Base-by-base conservation (phyloP, 1,139 yeast species). In the Magnusiomyces paraingens region DNA sequence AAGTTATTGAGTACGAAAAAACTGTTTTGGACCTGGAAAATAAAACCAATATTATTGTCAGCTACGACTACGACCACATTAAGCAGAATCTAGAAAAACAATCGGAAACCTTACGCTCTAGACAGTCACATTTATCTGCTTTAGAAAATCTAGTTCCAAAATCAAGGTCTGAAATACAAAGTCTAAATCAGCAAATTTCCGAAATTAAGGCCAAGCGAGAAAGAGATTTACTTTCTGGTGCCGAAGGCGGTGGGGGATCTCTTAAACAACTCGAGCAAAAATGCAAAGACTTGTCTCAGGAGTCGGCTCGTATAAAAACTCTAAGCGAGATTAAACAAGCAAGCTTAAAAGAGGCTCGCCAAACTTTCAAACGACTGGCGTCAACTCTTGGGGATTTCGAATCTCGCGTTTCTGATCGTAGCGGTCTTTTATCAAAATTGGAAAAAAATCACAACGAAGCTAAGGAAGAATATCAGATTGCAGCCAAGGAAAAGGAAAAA, bases 1-100 rank as follows among this genome's bases (percentile, higher is more conserved):
- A 82, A 35, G 91, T 86, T 65, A 70, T 91, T 51, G 98, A 91
- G 64, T 91, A 78, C 67, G 97, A 93, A 70, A 90, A 87, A 60
- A 81, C 86, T 11, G 93, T 87, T 63, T 77, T 86, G 10, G 93
- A 89, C 62, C 74, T 87, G 58, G 98, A 93, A 68, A 82, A 84
- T 48, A 71, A 85, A 41, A 77, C 86, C 12, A 78, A 87, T 62
- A 78, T 90, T 1, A 85, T 89, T 2, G 83, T 84, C 44, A 94
- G 96, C 2, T 84, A 86, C 66, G 93, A 86, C 62, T 91, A 81
- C 65, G 68, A 76, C 20, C 67, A 69, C 58, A 73, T 79, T 12
- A 51, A 61, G 3, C 72, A 73, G 40, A 65, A 66, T 11, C 62
- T 68, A 15, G 62, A 64, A 4, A 52, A 63, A 8, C 68, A 67